These are phyloP conservation scores for Periconia sp. DNA, from an alignment of 2,329 filamentous ascomycete genomes.

Conservation along the genomic window DNA sequence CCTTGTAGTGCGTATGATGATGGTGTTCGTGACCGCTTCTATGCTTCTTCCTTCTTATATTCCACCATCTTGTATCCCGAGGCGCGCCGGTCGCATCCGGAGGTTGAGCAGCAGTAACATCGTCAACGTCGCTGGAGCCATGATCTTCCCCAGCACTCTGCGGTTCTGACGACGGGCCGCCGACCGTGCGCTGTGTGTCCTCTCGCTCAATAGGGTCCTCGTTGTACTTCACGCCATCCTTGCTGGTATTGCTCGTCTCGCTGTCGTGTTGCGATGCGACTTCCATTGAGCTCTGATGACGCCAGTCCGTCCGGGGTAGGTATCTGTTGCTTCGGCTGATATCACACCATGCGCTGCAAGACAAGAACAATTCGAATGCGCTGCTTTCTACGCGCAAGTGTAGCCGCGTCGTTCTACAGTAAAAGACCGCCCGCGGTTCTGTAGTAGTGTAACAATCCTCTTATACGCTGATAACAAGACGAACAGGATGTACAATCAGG, in stretches of 20 bases:
- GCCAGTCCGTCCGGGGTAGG: background rate
- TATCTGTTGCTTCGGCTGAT: too few relatives aligned
- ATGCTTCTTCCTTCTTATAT: background rate
- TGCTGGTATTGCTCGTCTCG: background rate
- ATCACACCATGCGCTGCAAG: too few relatives aligned
- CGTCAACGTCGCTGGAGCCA: background rate
- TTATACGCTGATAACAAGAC: background rate
- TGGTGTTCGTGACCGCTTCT: background rate
- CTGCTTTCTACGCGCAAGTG: background rate
- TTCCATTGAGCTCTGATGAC: background rate
- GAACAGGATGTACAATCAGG: background rate
- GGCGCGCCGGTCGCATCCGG: background rate
- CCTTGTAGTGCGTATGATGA: slow-evolving; percentile 42
- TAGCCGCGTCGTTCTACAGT: background rate
- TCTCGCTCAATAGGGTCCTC: background rate
- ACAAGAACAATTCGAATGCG: too few relatives aligned
- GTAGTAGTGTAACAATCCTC: background rate
- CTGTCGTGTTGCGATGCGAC: background rate
- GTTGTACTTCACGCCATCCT: background rate
- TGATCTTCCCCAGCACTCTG: background rate
- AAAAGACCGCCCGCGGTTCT: background rate
- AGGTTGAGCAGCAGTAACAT: background rate
- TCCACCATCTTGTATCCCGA: background rate
- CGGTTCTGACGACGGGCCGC: background rate
- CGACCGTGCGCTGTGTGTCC: background rate